Percentiles rank a stretch among this genome's conserved stretches.
These are phyloP conservation scores for Straminergon stramineum DNA, from an alignment of 225 moss, liverwort and hornwort species.

Conservation along the genomic window DNA sequence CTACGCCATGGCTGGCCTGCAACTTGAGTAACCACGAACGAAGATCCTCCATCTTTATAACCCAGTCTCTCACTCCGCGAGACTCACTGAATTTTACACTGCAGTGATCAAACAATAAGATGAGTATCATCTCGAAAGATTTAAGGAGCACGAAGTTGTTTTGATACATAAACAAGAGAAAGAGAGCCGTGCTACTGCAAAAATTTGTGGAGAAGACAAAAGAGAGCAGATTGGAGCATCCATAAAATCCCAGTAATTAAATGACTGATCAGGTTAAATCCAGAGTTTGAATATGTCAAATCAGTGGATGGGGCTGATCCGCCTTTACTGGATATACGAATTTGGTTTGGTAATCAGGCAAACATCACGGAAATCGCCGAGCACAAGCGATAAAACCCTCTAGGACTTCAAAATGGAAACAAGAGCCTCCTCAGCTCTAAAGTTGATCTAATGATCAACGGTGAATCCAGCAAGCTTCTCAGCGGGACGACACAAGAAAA, in stretches of 20 bases:
- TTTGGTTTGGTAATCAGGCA: not conserved
- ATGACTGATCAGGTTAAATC: not conserved
- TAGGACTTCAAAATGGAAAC: not conserved
- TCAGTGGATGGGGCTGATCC: not conserved
- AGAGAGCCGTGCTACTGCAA: not conserved
- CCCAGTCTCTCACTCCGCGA: constrained; percentile 52
- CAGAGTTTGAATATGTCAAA: not conserved
- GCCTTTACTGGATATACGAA: not conserved
- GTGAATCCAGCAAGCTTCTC: not conserved
- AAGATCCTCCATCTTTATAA: constrained; percentile 43
- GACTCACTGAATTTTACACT: constrained; percentile 48
- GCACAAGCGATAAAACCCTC: not conserved
- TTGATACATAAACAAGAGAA: not conserved
- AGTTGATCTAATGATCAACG: not conserved
- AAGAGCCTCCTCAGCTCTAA: not conserved
- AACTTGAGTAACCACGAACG: constrained; percentile 38
- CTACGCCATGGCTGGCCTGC: constrained; percentile 61
- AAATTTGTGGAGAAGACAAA: not conserved
- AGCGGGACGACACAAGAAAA: not conserved
- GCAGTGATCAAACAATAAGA: not conserved
- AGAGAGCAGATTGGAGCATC: not conserved
- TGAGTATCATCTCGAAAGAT: not conserved
- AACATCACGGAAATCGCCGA: not conserved
- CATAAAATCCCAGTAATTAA: not conserved
- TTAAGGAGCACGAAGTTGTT: not conserved